Evolutionary conservation across 1,284 basidiomycete species (phyloP).

Genomic region (Pseudozyma thailandica): DNA sequence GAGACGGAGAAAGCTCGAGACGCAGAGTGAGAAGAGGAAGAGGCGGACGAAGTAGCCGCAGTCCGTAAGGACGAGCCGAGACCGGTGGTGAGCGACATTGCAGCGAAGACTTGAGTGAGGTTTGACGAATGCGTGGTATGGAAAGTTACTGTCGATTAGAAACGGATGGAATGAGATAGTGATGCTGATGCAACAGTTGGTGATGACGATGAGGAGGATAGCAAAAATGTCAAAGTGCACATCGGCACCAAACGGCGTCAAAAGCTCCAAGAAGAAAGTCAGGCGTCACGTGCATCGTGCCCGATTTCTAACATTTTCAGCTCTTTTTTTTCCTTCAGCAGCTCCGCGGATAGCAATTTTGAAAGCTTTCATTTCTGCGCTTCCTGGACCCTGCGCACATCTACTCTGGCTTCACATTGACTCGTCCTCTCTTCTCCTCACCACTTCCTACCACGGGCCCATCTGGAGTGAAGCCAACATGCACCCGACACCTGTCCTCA

Average conservation of each 20-base stretch:
- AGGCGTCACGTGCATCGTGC: background rate
- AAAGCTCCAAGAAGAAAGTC: background rate
- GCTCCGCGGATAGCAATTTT: background rate
- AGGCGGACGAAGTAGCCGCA: slow-evolving; percentile 11
- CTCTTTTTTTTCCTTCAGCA: background rate
- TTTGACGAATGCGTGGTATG: background rate
- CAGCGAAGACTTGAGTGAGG: background rate
- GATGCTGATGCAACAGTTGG: background rate
- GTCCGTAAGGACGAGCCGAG: slow-evolving; percentile 29
- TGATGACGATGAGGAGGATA: background rate
- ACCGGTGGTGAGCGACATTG: slow-evolving; percentile 24
- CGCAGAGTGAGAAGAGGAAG: slow-evolving; percentile 24
- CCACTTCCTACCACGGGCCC: background rate
- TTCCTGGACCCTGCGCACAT: slow-evolving; percentile 1
- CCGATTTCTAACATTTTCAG: background rate
- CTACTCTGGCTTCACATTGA: too few relatives aligned
- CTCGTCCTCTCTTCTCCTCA: background rate
- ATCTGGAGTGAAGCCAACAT: slow-evolving; percentile 1
- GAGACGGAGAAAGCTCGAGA: slow-evolving; percentile 47
- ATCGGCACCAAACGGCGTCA: background rate
- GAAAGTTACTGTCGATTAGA: background rate
- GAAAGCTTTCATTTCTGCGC: background rate
- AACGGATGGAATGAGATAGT: background rate
- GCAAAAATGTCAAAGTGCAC: background rate
- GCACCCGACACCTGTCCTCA: slow-evolving; percentile 25